These are phyloP conservation scores for Nitzschia inconspicua DNA, from an alignment of 108 stramenopile species.

Conservation along the genomic window DNA sequence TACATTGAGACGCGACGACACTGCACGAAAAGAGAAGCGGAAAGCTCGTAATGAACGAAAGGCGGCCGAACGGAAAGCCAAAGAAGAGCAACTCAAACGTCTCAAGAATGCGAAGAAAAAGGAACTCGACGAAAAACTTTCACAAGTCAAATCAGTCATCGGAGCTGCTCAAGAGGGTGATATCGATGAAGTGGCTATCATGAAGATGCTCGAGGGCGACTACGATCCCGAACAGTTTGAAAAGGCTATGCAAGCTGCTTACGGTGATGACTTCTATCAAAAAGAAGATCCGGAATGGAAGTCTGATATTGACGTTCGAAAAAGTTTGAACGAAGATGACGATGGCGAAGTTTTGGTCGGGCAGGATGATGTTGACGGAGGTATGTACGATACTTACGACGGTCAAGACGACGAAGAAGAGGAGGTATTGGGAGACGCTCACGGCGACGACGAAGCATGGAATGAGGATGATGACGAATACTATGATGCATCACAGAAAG, in stretches of 20 bases:
- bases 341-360: conserved; percentile 55
- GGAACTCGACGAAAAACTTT: conserved; percentile 80
- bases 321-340: conserved; percentile 45
- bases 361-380: conserved; percentile 63
- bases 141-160: conserved; percentile 77
- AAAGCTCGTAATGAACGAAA: conserved; percentile 88
- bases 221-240: conserved; percentile 95
- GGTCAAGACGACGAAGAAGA: conserved; percentile 40
- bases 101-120: conserved; percentile 94
- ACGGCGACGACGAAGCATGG: conserved; percentile 49
- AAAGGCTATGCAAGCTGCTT: conserved; percentile 78
- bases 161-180: conserved; percentile 41
- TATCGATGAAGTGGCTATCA: conserved; percentile 70
- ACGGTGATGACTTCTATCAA: conserved; percentile 94
- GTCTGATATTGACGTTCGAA: conserved; percentile 66
- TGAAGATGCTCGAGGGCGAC: conserved; percentile 92
- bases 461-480: conserved; percentile 55
- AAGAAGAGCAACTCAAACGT: conserved; percentile 92
- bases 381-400: conserved; percentile 51
- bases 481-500: conserved; percentile 37
- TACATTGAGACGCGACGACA: conserved; percentile 89
- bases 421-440: conserved; percentile 27
- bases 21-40: conserved; percentile 86
- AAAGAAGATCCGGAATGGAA: conserved; percentile 86
- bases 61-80: conserved; percentile 88